These are phyloP conservation scores for Vicia villosa DNA, from an alignment of 306 rosid species.

Conservation along the genomic window DNA sequence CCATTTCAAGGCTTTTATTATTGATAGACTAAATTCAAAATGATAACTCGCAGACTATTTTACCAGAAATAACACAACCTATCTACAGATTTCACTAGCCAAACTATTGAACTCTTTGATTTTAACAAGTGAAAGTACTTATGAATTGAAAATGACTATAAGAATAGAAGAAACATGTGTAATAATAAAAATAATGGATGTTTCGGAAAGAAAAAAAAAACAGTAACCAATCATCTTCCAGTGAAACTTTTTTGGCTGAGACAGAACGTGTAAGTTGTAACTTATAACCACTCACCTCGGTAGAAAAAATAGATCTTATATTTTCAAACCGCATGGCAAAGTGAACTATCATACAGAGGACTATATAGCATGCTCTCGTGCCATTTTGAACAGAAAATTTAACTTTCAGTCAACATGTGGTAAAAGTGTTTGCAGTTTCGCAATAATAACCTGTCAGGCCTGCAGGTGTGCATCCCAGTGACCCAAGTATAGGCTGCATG, in stretches of 20 bases:
- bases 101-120: neutral
- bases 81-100: neutral
- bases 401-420: constrained; percentile 6
- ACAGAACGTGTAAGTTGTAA: constrained; percentile 3
- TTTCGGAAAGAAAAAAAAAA: neutral
- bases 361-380: neutral
- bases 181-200: constrained; percentile 5
- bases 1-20: neutral
- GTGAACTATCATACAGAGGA: neutral
- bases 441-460: constrained; percentile 85
- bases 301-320: neutral
- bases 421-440: constrained; percentile 19
- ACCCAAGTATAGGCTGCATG: constrained; percentile 91
- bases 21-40: neutral
- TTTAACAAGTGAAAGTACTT: constrained; percentile 1
- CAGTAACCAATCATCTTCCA: constrained; percentile 10
- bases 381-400: constrained; percentile 19
- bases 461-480: constrained; percentile 84
- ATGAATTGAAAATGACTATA: constrained; percentile 15
- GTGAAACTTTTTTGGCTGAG: constrained; percentile 7
- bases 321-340: neutral
- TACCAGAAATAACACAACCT: constrained; percentile 9
- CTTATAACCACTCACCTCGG: neutral
- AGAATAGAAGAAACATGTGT: neutral
- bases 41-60: neutral